A percentile compares a stretch with the other conserved stretches of the same genome.
Conservation (phyloP, 768 basidiomycete species). For the Boletales sp. region DNA sequence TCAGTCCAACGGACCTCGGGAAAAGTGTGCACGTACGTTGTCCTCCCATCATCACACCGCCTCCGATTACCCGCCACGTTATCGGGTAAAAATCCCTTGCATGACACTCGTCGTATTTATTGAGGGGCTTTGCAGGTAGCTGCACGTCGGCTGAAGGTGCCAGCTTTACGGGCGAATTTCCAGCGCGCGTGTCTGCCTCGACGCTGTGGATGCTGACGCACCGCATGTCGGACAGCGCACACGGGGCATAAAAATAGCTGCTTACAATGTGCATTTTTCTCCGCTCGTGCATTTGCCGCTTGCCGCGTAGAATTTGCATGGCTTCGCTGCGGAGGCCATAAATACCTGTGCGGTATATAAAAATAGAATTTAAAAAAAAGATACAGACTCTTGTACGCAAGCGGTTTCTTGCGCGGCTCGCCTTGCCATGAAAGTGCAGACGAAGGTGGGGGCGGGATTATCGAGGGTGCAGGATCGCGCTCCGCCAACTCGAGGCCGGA, state of each 20-base stretch:
- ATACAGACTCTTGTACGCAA: constrained; percentile 29
- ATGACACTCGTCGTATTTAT: constrained; percentile 33
- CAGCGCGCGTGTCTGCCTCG: constrained; percentile 1
- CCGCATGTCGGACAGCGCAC: neutral
- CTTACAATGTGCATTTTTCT: constrained; percentile 58
- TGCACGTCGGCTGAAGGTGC: constrained; percentile 5
- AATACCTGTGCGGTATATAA: neutral
- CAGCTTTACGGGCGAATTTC: neutral
- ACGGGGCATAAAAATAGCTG: constrained; percentile 1
- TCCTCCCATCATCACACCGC: constrained; percentile 66
- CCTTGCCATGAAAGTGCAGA: constrained; percentile 10
- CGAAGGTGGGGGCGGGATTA: constrained; percentile 1
- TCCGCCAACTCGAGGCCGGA: constrained; percentile 10
- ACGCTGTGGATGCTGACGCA: constrained; percentile 44
- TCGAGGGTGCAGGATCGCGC: constrained; percentile 6
- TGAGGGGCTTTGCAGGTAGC: constrained; percentile 27
- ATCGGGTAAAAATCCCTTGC: constrained; percentile 59
- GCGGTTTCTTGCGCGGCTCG: constrained; percentile 15
- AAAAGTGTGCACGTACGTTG: constrained; percentile 10
- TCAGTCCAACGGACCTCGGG: too few relatives aligned
- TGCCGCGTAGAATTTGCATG: constrained; percentile 51
- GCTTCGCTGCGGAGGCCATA: constrained; percentile 42
- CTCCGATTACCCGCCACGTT: constrained; percentile 74
- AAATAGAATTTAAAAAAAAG: neutral
- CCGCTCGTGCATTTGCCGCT: constrained; percentile 52